Conservation (phyloP, 352 stramenopile species). For the Aphanomyces invadans region DNA sequence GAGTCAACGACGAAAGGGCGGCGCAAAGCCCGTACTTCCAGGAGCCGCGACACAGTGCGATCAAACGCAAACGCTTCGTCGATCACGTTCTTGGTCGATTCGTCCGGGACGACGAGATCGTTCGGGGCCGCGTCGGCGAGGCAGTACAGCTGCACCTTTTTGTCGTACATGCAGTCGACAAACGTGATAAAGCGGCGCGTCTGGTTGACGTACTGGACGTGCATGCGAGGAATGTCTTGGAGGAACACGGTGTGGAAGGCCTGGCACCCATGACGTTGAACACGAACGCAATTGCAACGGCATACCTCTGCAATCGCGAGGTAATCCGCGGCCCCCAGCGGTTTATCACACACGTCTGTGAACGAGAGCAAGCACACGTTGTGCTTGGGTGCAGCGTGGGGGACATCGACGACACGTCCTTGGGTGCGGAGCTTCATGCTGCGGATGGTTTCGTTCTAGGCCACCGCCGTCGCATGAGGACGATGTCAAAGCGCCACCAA, state of each 20-base stretch:
- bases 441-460: slow-evolving; percentile 11
- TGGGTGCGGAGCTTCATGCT: slow-evolving; percentile 43
- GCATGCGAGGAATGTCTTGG: slow-evolving; percentile 85
- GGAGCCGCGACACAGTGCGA: slow-evolving; percentile 75
- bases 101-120: slow-evolving; percentile 55
- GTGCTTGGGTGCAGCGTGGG: slow-evolving; percentile 41
- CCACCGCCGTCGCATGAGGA: no score
- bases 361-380: slow-evolving; percentile 90
- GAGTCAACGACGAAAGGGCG: not conserved
- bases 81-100: slow-evolving; percentile 46
- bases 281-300: slow-evolving; percentile 3
- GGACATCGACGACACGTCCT: slow-evolving; percentile 54
- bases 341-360: slow-evolving; percentile 90
- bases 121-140: slow-evolving; percentile 50
- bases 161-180: slow-evolving; percentile 97
- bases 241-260: slow-evolving; percentile 86
- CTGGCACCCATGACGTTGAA: slow-evolving; percentile 38
- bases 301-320: slow-evolving; percentile 75
- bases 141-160: slow-evolving; percentile 55
- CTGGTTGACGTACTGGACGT: slow-evolving; percentile 84
- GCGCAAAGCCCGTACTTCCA: no score
- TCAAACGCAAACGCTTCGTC: slow-evolving; percentile 83
- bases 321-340: slow-evolving; percentile 92
- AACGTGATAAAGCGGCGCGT: slow-evolving; percentile 97
- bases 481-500: no score